Conservation (phyloP, 192 early-diverging fungal species). For the Coemansia sp. region DNA sequence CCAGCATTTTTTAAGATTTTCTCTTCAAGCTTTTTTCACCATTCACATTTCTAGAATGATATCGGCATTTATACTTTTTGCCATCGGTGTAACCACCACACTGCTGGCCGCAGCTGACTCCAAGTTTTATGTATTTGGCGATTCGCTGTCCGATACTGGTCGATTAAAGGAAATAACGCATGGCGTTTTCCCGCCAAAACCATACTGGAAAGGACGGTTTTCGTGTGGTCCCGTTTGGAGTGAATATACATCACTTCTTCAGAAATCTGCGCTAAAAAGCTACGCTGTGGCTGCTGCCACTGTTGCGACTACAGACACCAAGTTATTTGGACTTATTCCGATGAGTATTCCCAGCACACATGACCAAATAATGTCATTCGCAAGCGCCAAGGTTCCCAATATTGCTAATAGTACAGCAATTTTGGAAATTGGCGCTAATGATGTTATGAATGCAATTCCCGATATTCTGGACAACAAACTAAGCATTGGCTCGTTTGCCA, state of each 20-base stretch:
- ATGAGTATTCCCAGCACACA: constrained; percentile 14
- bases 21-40: too few relatives aligned
- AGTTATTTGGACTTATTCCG: constrained; percentile 9
- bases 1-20: too few relatives aligned
- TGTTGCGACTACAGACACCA: background rate
- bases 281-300: constrained; percentile 1
- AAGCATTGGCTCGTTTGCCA: background rate
- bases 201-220: constrained; percentile 27
- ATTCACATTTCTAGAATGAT: too few relatives aligned
- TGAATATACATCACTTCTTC: constrained; percentile 13
- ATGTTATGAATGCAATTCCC: constrained; percentile 5
- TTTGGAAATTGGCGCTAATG: constrained; percentile 21
- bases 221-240: constrained; percentile 18
- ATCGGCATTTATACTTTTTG: too few relatives aligned
- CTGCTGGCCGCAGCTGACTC: background rate
- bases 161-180: constrained; percentile 3
- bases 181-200: constrained; percentile 6
- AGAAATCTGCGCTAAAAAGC: background rate
- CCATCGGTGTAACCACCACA: background rate
- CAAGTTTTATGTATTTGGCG: constrained; percentile 16
- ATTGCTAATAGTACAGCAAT: background rate
- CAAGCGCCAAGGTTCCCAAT: background rate
- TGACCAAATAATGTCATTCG: constrained; percentile 10
- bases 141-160: constrained; percentile 23
- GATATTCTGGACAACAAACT: constrained; percentile 5